phyloP scores from a whole-genome alignment of 2,329 filamentous ascomycete species.

The Colletotrichum magnum region DNA sequence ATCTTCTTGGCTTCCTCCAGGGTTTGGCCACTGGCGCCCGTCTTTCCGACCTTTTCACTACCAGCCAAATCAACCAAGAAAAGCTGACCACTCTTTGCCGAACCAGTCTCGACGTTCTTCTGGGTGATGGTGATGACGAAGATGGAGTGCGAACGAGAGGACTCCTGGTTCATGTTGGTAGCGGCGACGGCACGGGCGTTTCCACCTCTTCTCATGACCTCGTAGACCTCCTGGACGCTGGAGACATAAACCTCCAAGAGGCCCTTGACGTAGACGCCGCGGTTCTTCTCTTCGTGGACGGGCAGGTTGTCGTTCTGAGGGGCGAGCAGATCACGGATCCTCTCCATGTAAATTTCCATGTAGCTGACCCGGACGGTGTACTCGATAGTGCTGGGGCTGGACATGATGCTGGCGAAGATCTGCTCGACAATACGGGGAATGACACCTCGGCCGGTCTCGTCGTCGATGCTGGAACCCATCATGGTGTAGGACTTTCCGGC shows the following conservation, averaged over 20 bases:
- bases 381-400: slow-evolving; percentile 93
- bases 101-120: slow-evolving; percentile 97
- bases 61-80: slow-evolving; percentile 98
- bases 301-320: slow-evolving; percentile 97
- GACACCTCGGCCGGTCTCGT: slow-evolving; percentile 89
- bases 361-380: slow-evolving; percentile 99
- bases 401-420: slow-evolving; percentile 95
- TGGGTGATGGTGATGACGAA: slow-evolving; percentile 97
- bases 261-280: slow-evolving; percentile 97
- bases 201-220: slow-evolving; percentile 95
- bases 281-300: slow-evolving; percentile 97
- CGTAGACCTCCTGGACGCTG: slow-evolving; percentile 94
- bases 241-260: slow-evolving; percentile 95
- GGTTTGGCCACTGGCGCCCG: slow-evolving; percentile 95
- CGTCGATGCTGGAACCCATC: slow-evolving; percentile 97
- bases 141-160: slow-evolving; percentile 97
- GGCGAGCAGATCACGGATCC: slow-evolving; percentile 91
- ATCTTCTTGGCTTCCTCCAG: slow-evolving; percentile 99
- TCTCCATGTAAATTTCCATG: slow-evolving; percentile 99
- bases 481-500: slow-evolving; percentile 99
- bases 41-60: slow-evolving; percentile 99
- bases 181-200: slow-evolving; percentile 91
- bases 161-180: slow-evolving; percentile 99
- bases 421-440: slow-evolving; percentile 98
- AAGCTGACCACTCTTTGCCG: slow-evolving; percentile 94